Base-by-base conservation (phyloP, 2,329 filamentous ascomycete species). In the Cladophialophora immunda region DNA sequence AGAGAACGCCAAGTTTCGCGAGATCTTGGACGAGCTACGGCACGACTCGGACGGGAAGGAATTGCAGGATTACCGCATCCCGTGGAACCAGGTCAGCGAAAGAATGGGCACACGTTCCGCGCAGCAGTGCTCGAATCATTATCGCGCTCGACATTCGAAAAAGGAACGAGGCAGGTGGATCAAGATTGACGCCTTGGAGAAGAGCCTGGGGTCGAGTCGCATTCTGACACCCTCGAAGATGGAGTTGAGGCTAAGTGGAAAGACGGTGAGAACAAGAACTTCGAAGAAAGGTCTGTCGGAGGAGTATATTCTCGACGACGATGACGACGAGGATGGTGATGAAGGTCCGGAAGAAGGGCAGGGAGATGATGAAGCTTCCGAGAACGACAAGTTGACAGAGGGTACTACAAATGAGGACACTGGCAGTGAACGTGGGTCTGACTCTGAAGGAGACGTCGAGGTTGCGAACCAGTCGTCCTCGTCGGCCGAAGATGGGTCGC, bases 1-100 rank as follows among this genome's bases (percentile, higher is more conserved):
- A 1, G 80, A 81, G 66, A 58, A 74, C 4, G 56, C 47, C 4
- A 58, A 62, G 8, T 72, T 81, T n/a, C 66, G 74, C 41, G 64
- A 69, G 5, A 66, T 73, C 3, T 73, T 76, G 62, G 66, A 72
- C 1, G 61, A 62, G 2, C 56, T 76, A 36, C 64, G 69, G n/a
- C 64, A 64, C 3, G 58, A 65, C 6, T 58, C 53, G 4, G 72
- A 68, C 1, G 61, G 70, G 1, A 66, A 74, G 15, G 76, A 77
- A 11, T 75, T 73, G 22, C 77, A 81, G n/a, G 38, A 68, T n/a
- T 52, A 64, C 45, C 64, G 53, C 22, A 68, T 72, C 27, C 64
- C 62, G 7, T 75, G 73, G 73, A 65, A 53, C 15, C 62, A 58
- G 30, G 67, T 75, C 58, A 74, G 73, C 57, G 62, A 70, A 50